Conservation (phyloP, 2,329 filamentous ascomycete genomes). For the Fusarium continuum region DNA sequence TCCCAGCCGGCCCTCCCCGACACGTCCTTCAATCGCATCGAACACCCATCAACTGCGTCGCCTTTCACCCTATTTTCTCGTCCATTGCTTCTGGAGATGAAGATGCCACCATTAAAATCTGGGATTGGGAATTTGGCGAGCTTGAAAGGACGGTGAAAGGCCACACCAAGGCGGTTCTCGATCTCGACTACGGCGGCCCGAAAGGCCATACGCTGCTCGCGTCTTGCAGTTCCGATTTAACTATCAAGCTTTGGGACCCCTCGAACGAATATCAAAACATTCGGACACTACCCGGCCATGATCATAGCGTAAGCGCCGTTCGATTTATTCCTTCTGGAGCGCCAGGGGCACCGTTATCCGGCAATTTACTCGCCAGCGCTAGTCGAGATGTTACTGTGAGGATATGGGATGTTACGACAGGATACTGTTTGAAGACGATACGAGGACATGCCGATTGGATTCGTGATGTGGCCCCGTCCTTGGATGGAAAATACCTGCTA, state of each 20-base stretch:
- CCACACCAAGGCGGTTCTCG: conserved; percentile 87
- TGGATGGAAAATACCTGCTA: conserved; percentile 83
- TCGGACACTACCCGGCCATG: conserved; percentile 87
- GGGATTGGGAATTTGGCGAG: conserved; percentile 96
- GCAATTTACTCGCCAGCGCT: conserved; percentile 86
- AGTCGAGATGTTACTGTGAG: conserved; percentile 85
- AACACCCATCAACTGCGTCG: conserved; percentile 82
- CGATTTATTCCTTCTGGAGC: conserved; percentile 88
- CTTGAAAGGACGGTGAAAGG: conserved; percentile 90
- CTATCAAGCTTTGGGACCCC: conserved; percentile 95
- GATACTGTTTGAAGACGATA: conserved; percentile 92
- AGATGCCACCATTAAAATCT: conserved; percentile 94
- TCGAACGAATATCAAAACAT: conserved; percentile 95
- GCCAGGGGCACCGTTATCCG: conserved; percentile 78
- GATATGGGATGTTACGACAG: conserved; percentile 93
- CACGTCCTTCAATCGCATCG: conserved; percentile 79
- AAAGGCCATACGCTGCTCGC: conserved; percentile 61
- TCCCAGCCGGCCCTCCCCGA: conserved; percentile 82
- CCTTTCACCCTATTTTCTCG: conserved; percentile 92
- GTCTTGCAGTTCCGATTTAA: conserved; percentile 87
- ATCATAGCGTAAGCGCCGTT: conserved; percentile 89
- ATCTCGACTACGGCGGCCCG: conserved; percentile 90
- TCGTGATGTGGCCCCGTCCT: conserved; percentile 83
- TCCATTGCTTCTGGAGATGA: conserved; percentile 90
- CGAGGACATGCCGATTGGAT: conserved; percentile 90